phyloP scores from a whole-genome alignment of 805 yeast genomes.

The Wickerhamomyces mucosus region DNA sequence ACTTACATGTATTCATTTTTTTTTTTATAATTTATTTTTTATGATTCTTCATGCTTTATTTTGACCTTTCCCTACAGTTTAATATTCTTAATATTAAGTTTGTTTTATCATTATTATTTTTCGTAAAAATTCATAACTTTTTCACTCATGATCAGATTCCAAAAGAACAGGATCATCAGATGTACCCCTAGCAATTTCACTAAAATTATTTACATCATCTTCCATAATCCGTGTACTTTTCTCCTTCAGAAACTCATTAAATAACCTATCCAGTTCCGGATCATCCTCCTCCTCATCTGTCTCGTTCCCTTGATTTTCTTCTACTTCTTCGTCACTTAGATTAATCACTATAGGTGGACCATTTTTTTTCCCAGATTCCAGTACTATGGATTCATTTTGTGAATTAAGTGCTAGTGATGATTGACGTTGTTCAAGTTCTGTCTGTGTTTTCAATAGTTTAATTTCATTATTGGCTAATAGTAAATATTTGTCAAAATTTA shows the following conservation, averaged over 20 bases:
- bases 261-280: conserved; percentile 2
- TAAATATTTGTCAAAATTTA: neutral
- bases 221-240: conserved; percentile 2
- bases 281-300: conserved; percentile 5
- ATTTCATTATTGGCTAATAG: too few relatives aligned
- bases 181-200: conserved; percentile 6
- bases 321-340: neutral
- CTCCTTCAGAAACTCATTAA: too few relatives aligned
- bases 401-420: too few relatives aligned
- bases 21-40: neutral
- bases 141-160: conserved; percentile 1
- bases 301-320: neutral
- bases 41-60: too few relatives aligned
- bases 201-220: conserved; percentile 3
- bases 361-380: too few relatives aligned
- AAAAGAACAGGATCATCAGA: conserved; percentile 14
- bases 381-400: too few relatives aligned
- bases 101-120: neutral
- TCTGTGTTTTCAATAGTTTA: too few relatives aligned
- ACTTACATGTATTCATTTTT: too few relatives aligned
- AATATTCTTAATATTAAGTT: neutral
- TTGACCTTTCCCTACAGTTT: too few relatives aligned
- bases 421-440: too few relatives aligned
- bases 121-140: neutral
- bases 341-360: neutral